These are phyloP conservation scores for Triticum monococcum DNA, from an alignment of 176 grass and related monocot genomes.

Conservation along the genomic window DNA sequence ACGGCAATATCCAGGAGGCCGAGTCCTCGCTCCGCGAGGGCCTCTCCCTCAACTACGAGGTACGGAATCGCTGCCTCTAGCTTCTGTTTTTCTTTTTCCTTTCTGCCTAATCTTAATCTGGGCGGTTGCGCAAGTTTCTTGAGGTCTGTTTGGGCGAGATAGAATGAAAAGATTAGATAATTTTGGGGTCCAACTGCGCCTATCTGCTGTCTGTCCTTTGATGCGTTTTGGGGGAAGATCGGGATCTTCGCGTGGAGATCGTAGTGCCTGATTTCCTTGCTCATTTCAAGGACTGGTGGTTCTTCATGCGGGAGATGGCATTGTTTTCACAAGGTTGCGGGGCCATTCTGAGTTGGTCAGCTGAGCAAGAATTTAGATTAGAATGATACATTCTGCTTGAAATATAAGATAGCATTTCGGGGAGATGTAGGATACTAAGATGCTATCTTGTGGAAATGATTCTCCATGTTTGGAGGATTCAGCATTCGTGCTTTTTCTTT, in stretches of 20 bases:
- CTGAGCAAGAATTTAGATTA: not conserved
- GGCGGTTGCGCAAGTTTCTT: not conserved
- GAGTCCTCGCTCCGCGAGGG: slow-evolving; percentile 97
- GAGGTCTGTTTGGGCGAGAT: not conserved
- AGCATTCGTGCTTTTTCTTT: not conserved
- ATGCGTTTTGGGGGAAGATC: slow-evolving; percentile 13
- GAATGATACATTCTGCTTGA: not conserved
- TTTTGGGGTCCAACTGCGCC: not conserved
- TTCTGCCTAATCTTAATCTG: slow-evolving; percentile 11
- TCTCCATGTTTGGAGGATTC: not conserved
- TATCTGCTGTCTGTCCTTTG: not conserved
- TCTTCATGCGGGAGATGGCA: not conserved
- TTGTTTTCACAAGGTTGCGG: not conserved
- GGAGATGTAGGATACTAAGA: not conserved
- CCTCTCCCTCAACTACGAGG: slow-evolving; percentile 99
- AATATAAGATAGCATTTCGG: not conserved
- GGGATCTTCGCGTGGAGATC: not conserved
- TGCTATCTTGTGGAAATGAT: slow-evolving; percentile 11
- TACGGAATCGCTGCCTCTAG: not conserved
- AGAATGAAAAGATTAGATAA: slow-evolving; percentile 1
- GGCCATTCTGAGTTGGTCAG: slow-evolving; percentile 18
- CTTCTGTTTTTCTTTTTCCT: not conserved
- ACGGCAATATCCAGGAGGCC: slow-evolving; percentile 95
- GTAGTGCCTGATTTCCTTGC: not conserved
- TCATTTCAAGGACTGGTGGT: not conserved